Base-by-base conservation (phyloP, 116 monocot genomes). In the Iris pallida region DNA sequence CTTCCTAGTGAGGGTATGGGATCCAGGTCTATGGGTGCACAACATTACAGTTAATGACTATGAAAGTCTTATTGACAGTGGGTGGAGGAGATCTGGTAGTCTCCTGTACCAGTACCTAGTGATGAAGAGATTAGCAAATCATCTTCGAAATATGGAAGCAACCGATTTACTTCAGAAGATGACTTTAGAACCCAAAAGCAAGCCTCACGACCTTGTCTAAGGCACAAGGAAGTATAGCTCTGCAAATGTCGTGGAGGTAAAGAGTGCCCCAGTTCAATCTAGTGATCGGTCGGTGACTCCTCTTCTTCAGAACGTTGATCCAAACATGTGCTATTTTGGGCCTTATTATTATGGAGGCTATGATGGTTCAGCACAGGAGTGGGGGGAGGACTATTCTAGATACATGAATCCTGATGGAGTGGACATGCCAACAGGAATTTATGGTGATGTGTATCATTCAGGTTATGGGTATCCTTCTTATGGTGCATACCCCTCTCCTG, bases 91-190 rank as follows among this genome's bases (percentile, higher is more conserved):
- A n/a, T n/a, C n/a, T n/a, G n/a, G n/a, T n/a, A n/a, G n/a, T n/a
- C n/a, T n/a, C n/a, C n/a, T n/a, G n/a, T n/a, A n/a, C n/a, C n/a
- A n/a, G n/a, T n/a, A n/a, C n/a, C n/a, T n/a, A n/a, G n/a, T n/a
- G n/a, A n/a, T n/a, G n/a, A n/a, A n/a, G n/a, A n/a, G n/a, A n/a
- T n/a, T n/a, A n/a, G n/a, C n/a, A n/a, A n/a, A n/a, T n/a, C n/a
- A n/a, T n/a, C n/a, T n/a, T n/a, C n/a, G n/a, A n/a, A n/a, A n/a
- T n/a, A n/a, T n/a, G n/a, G 86, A 93, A 80, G 73, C 89, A 53
- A 76, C 77, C 13, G 88, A 88, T 75, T 73, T 88, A 41, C 63
- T 93, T 59, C 83, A 88, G 54, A 86, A 93, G 20, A 55, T 93
- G 47, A 77, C 89, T 0, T 65, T 93, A 71, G 93, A 93, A 71